Percentiles rank a stretch among this genome's conserved stretches.
These are phyloP conservation scores for Senecio squalidus DNA, from an alignment of 140 eudicot genomes.

Conservation along the genomic window DNA sequence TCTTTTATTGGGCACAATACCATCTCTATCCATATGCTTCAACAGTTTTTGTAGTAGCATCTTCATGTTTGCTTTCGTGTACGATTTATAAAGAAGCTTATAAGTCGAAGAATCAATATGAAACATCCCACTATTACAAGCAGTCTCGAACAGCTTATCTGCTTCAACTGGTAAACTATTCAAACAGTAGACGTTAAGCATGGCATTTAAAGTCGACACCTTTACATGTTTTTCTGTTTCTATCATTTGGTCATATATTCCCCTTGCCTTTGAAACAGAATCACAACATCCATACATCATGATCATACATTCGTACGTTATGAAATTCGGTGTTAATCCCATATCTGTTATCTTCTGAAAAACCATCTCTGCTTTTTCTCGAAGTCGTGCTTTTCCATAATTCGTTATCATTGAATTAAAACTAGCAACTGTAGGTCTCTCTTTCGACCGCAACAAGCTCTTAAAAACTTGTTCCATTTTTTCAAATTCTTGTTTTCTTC, in stretches of 20 bases:
- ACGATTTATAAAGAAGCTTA: conserved; percentile 84
- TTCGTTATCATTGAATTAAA: conserved; percentile 92
- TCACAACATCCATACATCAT: conserved; percentile 87
- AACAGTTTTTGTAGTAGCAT: conserved; percentile 56
- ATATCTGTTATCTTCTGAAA: conserved; percentile 59
- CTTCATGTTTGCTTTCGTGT: conserved; percentile 70
- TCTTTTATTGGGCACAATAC: conserved; percentile 70
- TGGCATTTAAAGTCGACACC: conserved; percentile 74
- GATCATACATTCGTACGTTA: conserved; percentile 74
- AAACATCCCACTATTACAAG: conserved; percentile 34
- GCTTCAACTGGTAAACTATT: conserved; percentile 74
- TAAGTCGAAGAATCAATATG: conserved; percentile 60
- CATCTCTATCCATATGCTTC: conserved; percentile 76
- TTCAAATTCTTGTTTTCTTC: conserved; percentile 84
- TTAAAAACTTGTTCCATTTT: conserved; percentile 94
- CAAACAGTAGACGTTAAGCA: conserved; percentile 80
- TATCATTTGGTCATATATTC: conserved; percentile 44
- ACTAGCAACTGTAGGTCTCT: conserved; percentile 71
- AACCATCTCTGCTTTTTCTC: conserved; percentile 73
- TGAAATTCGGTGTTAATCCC: conserved; percentile 67
- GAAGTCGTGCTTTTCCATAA: conserved; percentile 83
- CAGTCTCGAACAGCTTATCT: conserved; percentile 55
- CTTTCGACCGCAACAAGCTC: conserved; percentile 79
- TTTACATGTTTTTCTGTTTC: conserved; percentile 48
- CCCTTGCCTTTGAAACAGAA: conserved; percentile 69